Conservation (phyloP, 2,329 filamentous ascomycete species). For the Xylariomycetidae sp. region DNA sequence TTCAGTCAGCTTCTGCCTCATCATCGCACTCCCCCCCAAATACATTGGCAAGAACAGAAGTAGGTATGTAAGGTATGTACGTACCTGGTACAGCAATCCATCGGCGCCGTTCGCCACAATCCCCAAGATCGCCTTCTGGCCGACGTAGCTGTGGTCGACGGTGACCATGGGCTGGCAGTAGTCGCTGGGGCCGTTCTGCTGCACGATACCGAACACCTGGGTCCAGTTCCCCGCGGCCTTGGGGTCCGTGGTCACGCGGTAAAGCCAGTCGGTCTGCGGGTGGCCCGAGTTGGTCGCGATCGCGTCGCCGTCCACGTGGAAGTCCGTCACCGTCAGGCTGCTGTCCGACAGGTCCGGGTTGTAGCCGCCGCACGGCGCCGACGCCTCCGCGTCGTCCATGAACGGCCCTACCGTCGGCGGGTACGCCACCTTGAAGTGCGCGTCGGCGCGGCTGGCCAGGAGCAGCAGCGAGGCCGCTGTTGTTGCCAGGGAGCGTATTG, state of each 20-base stretch:
- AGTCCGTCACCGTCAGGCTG: conserved; percentile 35
- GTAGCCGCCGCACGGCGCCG: conserved; percentile 50
- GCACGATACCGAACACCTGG: conserved; percentile 45
- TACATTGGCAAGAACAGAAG: not conserved
- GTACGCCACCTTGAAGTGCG: conserved; percentile 50
- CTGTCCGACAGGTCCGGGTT: conserved; percentile 33
- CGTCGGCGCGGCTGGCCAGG: conserved; percentile 35
- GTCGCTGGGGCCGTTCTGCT: conserved; percentile 47
- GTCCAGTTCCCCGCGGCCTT: conserved; percentile 45
- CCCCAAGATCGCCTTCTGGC: conserved; percentile 48
- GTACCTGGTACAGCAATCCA: conserved; percentile 51
- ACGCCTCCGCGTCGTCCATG: conserved; percentile 38
- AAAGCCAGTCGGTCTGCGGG: conserved; percentile 48
- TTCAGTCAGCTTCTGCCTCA: too few species aligned
- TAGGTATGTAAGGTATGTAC: conserved; percentile 8
- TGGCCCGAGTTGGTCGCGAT: conserved; percentile 44
- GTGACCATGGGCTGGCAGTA: conserved; percentile 47
- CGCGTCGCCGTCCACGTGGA: conserved; percentile 52
- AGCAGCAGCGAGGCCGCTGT: conserved; percentile 27
- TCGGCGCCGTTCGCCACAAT: conserved; percentile 48
- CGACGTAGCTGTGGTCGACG: conserved; percentile 43
- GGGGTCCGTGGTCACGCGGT: conserved; percentile 49
- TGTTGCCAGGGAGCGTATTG: conserved; percentile 33
- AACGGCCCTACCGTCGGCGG: conserved; percentile 41
- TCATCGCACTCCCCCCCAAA: too few species aligned